Conservation (phyloP, 2,329 filamentous ascomycete species). For the Pyricularia sp. region DNA sequence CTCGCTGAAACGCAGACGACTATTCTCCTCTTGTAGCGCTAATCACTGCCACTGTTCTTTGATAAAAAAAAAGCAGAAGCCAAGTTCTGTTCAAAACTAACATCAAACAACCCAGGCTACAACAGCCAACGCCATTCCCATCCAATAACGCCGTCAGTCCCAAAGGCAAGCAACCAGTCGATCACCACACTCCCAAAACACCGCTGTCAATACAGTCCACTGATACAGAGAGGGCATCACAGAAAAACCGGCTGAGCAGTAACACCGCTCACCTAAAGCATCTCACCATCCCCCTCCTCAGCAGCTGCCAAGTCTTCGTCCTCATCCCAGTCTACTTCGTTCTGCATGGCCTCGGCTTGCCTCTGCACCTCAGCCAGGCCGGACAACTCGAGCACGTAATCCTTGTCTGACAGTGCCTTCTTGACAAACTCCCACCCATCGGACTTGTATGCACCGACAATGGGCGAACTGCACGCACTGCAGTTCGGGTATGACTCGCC, state of each 20-base stretch:
- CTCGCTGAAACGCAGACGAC: not conserved
- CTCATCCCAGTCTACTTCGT: conserved; percentile 51
- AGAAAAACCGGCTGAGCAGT: not conserved
- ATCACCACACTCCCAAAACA: not conserved
- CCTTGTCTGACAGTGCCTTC: conserved; percentile 62
- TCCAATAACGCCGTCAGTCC: not conserved
- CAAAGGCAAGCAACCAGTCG: not conserved
- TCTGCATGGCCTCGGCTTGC: conserved; percentile 40
- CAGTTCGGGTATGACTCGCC: conserved; percentile 73
- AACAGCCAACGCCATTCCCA: not conserved
- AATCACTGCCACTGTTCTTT: not conserved
- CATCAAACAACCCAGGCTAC: not conserved
- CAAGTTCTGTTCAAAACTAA: not conserved
- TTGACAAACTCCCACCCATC: conserved; percentile 72
- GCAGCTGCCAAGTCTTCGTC: conserved; percentile 39
- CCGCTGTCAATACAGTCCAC: not conserved
- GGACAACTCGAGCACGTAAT: conserved; percentile 70
- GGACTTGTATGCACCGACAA: conserved; percentile 56
- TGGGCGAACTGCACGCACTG: conserved; percentile 65
- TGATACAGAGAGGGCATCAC: not conserved
- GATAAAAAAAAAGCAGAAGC: not conserved
- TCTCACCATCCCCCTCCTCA: conserved; percentile 45
- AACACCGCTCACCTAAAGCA: conserved; percentile 22
- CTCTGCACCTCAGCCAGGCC: conserved; percentile 65
- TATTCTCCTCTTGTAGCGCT: not conserved